Evolutionary conservation across 306 rosid species (phyloP).

Genomic region (Neltuma alba): DNA sequence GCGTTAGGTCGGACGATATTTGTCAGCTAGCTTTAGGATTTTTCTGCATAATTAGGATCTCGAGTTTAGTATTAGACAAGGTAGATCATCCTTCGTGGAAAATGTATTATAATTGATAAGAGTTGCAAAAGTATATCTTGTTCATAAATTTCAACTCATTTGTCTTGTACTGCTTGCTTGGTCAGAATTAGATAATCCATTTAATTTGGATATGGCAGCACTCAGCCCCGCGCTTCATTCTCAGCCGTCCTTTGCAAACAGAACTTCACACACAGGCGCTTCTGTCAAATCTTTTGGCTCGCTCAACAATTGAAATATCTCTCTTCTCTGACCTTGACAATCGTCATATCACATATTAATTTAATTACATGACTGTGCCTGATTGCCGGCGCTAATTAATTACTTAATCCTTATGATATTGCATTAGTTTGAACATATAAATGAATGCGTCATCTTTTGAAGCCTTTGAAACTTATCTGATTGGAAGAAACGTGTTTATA

Average conservation of each 20-base stretch:
- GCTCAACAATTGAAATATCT: neutral
- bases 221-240: neutral
- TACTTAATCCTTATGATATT: neutral
- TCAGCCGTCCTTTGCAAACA: constrained; percentile 15
- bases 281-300: constrained; percentile 13
- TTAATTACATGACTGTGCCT: neutral
- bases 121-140: neutral
- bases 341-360: neutral
- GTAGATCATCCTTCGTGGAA: neutral
- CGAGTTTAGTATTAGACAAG: neutral
- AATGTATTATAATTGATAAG: neutral
- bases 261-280: neutral
- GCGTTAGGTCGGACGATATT: neutral
- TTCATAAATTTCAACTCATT: neutral
- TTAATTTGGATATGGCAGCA: neutral
- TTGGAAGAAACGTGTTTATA: neutral
- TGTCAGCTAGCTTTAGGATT: neutral
- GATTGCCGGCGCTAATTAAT: neutral
- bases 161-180: neutral
- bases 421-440: neutral
- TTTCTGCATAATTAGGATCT: neutral
- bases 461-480: neutral
- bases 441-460: neutral
- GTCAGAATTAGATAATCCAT: neutral
- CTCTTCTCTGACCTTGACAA: neutral